Percentiles rank a stretch among this genome's conserved stretches.
Conservation (phyloP, 208 protist species). For the Kentomonas sorsogonicus region DNA sequence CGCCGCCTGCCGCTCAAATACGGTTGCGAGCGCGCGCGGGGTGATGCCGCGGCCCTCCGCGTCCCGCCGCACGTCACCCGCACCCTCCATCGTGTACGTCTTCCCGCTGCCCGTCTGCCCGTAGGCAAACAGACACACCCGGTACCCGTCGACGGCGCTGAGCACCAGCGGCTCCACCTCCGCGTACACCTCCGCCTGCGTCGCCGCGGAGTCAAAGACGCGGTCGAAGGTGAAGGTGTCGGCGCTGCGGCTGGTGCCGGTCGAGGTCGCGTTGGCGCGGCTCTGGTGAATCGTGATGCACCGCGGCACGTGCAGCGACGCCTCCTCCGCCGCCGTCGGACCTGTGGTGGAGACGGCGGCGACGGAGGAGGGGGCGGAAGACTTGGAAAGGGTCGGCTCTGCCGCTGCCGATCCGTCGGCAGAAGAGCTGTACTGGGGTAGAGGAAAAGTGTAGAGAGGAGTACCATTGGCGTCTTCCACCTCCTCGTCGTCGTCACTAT, state of each 20-base stretch:
- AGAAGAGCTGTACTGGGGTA: background rate
- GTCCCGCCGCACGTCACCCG: constrained; percentile 14
- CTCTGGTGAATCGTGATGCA: constrained; percentile 40
- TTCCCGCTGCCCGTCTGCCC: constrained; percentile 91
- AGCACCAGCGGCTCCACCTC: constrained; percentile 89
- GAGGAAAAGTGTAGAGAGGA: too few relatives aligned
- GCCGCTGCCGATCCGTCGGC: too few relatives aligned
- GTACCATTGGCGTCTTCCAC: too few relatives aligned
- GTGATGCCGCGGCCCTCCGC: constrained; percentile 65
- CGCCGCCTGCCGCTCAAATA: constrained; percentile 59
- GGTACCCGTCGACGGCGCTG: constrained; percentile 88
- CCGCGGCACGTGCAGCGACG: constrained; percentile 6
- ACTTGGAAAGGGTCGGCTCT: too few relatives aligned
- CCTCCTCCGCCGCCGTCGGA: background rate
- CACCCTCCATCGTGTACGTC: constrained; percentile 91
- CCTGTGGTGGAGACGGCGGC: too few relatives aligned
- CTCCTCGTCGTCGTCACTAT: too few relatives aligned
- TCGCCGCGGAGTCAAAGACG: constrained; percentile 26
- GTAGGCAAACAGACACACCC: constrained; percentile 90
- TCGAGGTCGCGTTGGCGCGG: constrained; percentile 66
- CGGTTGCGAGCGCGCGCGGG: constrained; percentile 70
- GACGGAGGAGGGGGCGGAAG: too few relatives aligned
- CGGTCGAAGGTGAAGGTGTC: constrained; percentile 44
- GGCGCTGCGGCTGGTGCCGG: constrained; percentile 27
- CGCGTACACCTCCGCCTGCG: constrained; percentile 72